These are phyloP conservation scores for Vitis hybrid DNA, from an alignment of 177 flowering plant species.

Conservation along the genomic window DNA sequence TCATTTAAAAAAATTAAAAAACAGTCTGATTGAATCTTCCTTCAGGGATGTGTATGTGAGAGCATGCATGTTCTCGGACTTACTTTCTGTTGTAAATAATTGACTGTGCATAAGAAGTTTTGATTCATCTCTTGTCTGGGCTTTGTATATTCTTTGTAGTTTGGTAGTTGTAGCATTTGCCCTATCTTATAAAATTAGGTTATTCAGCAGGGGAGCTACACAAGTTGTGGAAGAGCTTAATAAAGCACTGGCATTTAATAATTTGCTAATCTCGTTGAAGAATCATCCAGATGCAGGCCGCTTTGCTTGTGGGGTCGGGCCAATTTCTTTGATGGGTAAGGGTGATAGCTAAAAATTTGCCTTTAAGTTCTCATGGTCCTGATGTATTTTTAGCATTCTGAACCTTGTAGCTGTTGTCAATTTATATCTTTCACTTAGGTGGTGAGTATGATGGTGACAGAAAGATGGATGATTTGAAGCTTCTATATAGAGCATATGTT, in stretches of 20 bases:
- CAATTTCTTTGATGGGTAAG: constrained; percentile 76
- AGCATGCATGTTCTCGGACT: too few species aligned
- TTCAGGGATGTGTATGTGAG: too few species aligned
- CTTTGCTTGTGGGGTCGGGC: constrained; percentile 83
- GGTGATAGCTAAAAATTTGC: constrained; percentile 9
- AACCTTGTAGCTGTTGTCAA: constrained; percentile 5
- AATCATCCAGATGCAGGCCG: constrained; percentile 58
- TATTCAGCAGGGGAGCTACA: constrained; percentile 46
- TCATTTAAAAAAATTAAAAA: too few species aligned
- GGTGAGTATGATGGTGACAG: constrained; percentile 87
- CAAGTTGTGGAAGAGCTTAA: constrained; percentile 70
- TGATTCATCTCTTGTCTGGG: neutral
- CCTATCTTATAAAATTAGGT: constrained; percentile 16
- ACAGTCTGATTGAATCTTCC: too few species aligned
- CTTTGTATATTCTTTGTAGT: neutral
- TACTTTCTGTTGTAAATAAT: neutral
- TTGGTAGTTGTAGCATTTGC: neutral
- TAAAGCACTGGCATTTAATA: constrained; percentile 65
- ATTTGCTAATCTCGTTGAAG: constrained; percentile 56
- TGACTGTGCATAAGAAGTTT: neutral
- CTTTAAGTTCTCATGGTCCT: neutral
- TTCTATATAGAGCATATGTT: constrained; percentile 77
- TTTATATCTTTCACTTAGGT: constrained; percentile 48
- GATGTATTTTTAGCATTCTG: neutral
- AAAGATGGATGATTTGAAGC: constrained; percentile 87